phyloP scores from a whole-genome alignment of 768 basidiomycete genomes.

The Phlegmacium glaucopus region DNA sequence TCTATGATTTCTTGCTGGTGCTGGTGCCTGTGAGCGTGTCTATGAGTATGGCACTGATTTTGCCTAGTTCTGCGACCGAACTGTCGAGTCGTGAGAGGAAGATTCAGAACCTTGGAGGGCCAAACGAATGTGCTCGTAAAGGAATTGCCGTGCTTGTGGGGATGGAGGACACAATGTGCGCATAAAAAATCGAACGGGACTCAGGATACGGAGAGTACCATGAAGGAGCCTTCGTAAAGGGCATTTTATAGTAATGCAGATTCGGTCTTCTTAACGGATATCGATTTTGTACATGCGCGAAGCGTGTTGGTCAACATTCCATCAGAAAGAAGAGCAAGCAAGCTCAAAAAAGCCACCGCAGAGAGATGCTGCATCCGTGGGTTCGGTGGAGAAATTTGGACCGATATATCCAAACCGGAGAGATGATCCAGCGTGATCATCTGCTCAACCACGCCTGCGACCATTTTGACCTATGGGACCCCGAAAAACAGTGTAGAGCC shows the following conservation, averaged over 20 bases:
- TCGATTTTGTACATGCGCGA: slow-evolving; percentile 14
- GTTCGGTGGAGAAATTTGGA: slow-evolving; percentile 27
- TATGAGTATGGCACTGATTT: slow-evolving; percentile 21
- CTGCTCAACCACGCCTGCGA: slow-evolving; percentile 24
- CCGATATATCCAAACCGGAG: slow-evolving; percentile 26
- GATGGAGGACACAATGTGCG: slow-evolving; percentile 20
- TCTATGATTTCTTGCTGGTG: slow-evolving; percentile 11
- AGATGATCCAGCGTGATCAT: slow-evolving; percentile 22
- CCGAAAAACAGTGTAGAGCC: slow-evolving; percentile 16
- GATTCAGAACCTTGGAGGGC: slow-evolving; percentile 13
- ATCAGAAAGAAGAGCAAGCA: slow-evolving; percentile 27
- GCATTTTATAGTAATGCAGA: no score
- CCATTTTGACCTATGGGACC: slow-evolving; percentile 23
- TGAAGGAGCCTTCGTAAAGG: slow-evolving; percentile 18
- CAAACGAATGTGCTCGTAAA: slow-evolving; percentile 19
- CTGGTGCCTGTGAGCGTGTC: slow-evolving; percentile 11
- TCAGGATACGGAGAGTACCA: no score
- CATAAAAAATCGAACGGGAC: slow-evolving; percentile 25
- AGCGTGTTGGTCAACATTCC: slow-evolving; percentile 19
- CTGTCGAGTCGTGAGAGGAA: slow-evolving; percentile 1
- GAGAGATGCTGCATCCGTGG: slow-evolving; percentile 21
- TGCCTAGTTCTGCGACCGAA: slow-evolving; percentile 19
- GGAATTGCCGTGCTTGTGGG: slow-evolving; percentile 9
- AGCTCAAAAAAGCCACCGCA: slow-evolving; percentile 21
- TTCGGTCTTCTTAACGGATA: no score